Percentiles rank a stretch among this genome's conserved stretches.
Conservation (phyloP, 148 eudicot species). For the Nepenthes mirabilis region DNA sequence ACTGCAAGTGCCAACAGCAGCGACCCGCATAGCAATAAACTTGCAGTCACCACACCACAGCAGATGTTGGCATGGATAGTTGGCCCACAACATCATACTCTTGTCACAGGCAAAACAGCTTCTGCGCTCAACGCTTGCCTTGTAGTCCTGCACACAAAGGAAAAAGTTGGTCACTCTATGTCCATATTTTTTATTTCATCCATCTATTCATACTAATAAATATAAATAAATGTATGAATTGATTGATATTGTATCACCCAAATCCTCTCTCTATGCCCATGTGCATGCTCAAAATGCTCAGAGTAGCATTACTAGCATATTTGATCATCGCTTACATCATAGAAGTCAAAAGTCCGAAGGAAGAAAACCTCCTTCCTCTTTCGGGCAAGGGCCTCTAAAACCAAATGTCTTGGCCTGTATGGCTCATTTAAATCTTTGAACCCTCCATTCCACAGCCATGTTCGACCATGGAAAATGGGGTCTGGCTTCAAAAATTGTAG, state of each 20-base stretch:
- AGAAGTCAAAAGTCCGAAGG: conserved; percentile 17
- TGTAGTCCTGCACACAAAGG: conserved; percentile 17
- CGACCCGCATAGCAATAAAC: conserved; percentile 13
- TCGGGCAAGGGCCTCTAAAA: conserved; percentile 22
- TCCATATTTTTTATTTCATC: no score
- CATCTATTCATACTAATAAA: no score
- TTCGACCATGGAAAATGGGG: conserved; percentile 19
- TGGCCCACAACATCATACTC: conserved; percentile 24
- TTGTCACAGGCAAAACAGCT: conserved; percentile 21
- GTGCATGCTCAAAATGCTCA: background rate
- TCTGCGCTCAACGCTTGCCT: conserved; percentile 12
- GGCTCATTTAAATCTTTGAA: conserved; percentile 12
- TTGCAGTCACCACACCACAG: conserved; percentile 30
- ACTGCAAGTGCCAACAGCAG: conserved; percentile 14
- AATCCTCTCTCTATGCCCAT: background rate
- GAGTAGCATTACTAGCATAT: background rate
- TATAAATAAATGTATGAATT: no score
- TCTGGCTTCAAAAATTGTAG: conserved; percentile 25
- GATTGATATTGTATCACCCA: background rate
- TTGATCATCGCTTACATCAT: conserved; percentile 10
- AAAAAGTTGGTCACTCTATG: background rate
- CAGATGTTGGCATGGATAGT: conserved; percentile 27
- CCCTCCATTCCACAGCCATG: conserved; percentile 25
- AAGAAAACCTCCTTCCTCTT: conserved; percentile 26
- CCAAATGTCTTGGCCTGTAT: conserved; percentile 15